Conservation (phyloP, 768 basidiomycete genomes). For the Lactifluus echinatus region DNA sequence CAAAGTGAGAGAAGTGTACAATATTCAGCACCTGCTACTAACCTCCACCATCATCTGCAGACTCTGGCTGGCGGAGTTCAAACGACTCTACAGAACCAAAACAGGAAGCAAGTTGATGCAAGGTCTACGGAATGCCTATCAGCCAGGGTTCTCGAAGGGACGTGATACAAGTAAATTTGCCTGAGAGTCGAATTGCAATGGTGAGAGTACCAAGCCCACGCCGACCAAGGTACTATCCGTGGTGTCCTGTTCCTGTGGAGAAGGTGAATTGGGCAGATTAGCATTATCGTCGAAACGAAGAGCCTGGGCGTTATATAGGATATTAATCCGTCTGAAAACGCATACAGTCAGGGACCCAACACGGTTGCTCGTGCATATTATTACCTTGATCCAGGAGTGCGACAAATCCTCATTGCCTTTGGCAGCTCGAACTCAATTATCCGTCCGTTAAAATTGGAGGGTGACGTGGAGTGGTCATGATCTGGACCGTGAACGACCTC, state of each 20-base stretch:
- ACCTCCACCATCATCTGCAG: constrained; percentile 12
- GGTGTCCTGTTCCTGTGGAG: constrained; percentile 16
- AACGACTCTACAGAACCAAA: constrained; percentile 65
- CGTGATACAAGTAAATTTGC: constrained; percentile 29
- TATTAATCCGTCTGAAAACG: constrained; percentile 27
- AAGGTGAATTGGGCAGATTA: neutral
- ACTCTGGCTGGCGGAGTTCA: constrained; percentile 24
- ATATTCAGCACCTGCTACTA: neutral
- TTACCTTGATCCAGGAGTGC: constrained; percentile 45
- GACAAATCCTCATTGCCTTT: constrained; percentile 52
- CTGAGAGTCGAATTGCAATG: constrained; percentile 51
- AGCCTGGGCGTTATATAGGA: constrained; percentile 11
- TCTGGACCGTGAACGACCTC: constrained; percentile 24
- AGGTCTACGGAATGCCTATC: constrained; percentile 31
- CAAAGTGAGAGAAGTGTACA: neutral
- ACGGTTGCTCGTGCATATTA: neutral
- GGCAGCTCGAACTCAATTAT: constrained; percentile 36
- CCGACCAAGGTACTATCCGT: constrained; percentile 22
- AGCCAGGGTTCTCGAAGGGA: neutral
- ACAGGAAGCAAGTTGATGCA: constrained; percentile 42
- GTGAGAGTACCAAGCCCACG: constrained; percentile 40
- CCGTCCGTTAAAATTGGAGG: constrained; percentile 16
- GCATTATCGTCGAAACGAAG: neutral
- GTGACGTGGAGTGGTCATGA: constrained; percentile 4
- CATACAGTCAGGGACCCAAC: constrained; percentile 14